Conservation (phyloP, 371 early-diverging fungal genomes). For the Mucor saturninus region DNA sequence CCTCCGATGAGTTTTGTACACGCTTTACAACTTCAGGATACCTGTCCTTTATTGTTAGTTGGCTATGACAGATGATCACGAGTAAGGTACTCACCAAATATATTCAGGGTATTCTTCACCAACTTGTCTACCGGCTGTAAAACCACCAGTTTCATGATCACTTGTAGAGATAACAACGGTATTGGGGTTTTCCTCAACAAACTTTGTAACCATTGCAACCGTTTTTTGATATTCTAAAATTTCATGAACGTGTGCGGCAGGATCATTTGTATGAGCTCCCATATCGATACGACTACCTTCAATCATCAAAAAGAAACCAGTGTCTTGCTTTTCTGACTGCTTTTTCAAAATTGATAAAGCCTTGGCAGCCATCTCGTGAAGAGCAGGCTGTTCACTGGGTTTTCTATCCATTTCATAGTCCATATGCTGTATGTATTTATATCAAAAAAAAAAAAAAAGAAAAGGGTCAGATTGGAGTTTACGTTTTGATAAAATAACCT, state of each 20-base stretch:
- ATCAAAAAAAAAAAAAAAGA: neutral
- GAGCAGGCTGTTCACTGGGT: conserved; percentile 65
- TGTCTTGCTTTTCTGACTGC: conserved; percentile 31
- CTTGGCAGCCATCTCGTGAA: conserved; percentile 75
- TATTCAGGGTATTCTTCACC: conserved; percentile 81
- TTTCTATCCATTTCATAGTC: conserved; percentile 83
- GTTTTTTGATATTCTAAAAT: conserved; percentile 88
- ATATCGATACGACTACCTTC: conserved; percentile 94
- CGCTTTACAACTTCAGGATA: conserved; percentile 73
- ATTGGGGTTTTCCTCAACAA: conserved; percentile 74
- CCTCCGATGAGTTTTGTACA: conserved; percentile 72
- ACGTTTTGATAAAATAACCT: neutral
- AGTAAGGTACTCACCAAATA: conserved; percentile 60
- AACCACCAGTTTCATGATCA: conserved; percentile 97
- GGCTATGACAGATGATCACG: no score
- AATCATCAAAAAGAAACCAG: conserved; percentile 94
- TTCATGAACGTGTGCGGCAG: conserved; percentile 89
- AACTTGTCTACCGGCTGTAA: conserved; percentile 78
- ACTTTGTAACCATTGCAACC: conserved; percentile 70
- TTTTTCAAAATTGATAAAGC: conserved; percentile 65
- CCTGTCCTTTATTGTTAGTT: conserved; percentile 23
- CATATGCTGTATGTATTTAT: conserved; percentile 80
- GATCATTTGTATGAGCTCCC: conserved; percentile 86
- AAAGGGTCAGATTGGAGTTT: no score
- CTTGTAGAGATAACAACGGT: conserved; percentile 86